Percentiles rank a stretch among this genome's conserved stretches.
Conservation (phyloP, 1,284 basidiomycete species). For the Vanrija sp. region DNA sequence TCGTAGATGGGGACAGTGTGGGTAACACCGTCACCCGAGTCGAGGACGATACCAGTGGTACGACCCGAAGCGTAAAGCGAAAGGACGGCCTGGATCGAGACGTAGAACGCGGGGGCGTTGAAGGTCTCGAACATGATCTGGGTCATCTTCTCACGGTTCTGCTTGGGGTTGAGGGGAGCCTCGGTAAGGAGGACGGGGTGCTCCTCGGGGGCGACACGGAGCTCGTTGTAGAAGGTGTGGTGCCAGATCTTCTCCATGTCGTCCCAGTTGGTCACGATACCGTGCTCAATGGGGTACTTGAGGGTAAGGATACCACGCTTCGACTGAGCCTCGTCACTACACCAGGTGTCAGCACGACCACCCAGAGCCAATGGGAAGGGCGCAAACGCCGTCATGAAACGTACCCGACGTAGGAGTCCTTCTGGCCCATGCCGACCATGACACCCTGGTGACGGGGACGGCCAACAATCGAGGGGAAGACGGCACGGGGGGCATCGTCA, state of each 20-base stretch:
- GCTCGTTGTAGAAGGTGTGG: constrained; percentile 85
- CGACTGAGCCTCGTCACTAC: constrained; percentile 85
- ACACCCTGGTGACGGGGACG: constrained; percentile 89
- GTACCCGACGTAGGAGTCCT: constrained; percentile 82
- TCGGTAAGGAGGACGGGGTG: constrained; percentile 91
- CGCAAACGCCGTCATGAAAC: constrained; percentile 22
- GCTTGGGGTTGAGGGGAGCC: constrained; percentile 92
- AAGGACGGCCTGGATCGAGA: constrained; percentile 87
- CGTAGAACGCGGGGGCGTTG: constrained; percentile 90
- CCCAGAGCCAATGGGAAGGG: neutral
- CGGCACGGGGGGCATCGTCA: constrained; percentile 72
- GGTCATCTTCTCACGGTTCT: constrained; percentile 94
- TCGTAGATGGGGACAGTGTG: constrained; percentile 95
- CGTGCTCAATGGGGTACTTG: constrained; percentile 70
- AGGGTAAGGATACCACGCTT: constrained; percentile 93
- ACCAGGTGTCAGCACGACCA: neutral
- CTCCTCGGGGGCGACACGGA: constrained; percentile 73
- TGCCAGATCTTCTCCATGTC: constrained; percentile 96
- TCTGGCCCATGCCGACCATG: constrained; percentile 85
- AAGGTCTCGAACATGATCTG: constrained; percentile 98
- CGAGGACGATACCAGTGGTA: constrained; percentile 86
- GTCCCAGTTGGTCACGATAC: constrained; percentile 94
- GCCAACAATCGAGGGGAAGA: constrained; percentile 83
- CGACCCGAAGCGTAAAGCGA: constrained; percentile 90
- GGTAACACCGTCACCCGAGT: constrained; percentile 90